Conservation (phyloP, 2,329 filamentous ascomycete species). For the Diaporthe citrichinensis region DNA sequence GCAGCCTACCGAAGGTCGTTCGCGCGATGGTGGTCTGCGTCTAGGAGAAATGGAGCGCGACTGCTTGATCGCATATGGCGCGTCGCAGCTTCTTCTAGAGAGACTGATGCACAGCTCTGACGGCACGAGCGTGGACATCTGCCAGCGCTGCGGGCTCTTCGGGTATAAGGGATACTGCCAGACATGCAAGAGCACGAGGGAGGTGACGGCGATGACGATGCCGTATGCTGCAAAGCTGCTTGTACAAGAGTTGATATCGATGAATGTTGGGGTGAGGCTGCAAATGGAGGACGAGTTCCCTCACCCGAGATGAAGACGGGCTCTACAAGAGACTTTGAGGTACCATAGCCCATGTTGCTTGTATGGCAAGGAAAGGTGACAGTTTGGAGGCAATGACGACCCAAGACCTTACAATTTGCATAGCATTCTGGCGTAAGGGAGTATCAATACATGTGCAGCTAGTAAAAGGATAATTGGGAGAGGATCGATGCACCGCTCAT, state of each 20-base stretch:
- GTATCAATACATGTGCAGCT: conserved; percentile 8
- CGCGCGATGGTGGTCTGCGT: conserved; percentile 90
- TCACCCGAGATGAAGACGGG: conserved; percentile 59
- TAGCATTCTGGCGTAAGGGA: conserved; percentile 34
- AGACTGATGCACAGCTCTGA: conserved; percentile 95
- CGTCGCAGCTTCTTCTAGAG: conserved; percentile 91
- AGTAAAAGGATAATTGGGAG: background rate
- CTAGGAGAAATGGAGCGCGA: conserved; percentile 99
- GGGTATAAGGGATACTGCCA: conserved; percentile 96
- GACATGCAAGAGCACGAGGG: conserved; percentile 87
- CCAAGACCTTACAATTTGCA: conserved; percentile 19
- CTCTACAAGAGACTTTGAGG: background rate
- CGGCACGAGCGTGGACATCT: conserved; percentile 91
- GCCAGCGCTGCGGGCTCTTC: conserved; percentile 94
- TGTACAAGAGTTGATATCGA: conserved; percentile 95
- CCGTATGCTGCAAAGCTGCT: conserved; percentile 97
- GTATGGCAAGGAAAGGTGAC: background rate
- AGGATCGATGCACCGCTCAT: background rate
- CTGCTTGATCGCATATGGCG: conserved; percentile 97
- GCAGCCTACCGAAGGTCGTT: conserved; percentile 96
- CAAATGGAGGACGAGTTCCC: conserved; percentile 96
- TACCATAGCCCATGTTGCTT: background rate
- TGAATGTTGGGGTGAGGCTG: conserved; percentile 97
- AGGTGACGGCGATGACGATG: conserved; percentile 94
- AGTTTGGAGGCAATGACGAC: background rate